A percentile compares a stretch with the other conserved stretches of the same genome.
Conservation (phyloP, 345 rosid genomes). For the Brassica carinata region DNA sequence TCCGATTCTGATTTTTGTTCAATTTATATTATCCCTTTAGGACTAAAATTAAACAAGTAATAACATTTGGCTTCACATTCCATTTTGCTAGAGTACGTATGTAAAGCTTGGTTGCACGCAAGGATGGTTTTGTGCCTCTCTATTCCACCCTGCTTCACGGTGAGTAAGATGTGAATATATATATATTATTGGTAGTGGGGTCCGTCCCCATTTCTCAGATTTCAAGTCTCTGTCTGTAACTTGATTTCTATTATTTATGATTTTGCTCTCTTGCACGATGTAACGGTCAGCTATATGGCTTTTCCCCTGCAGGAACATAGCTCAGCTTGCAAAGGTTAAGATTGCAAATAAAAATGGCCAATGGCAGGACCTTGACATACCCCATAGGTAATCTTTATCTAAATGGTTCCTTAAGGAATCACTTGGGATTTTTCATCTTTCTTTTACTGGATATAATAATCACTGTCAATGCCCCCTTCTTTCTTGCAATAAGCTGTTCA, state of each 20-base stretch:
- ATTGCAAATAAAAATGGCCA: slow-evolving; percentile 61
- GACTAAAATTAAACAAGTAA: background rate
- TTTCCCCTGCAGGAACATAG: slow-evolving; percentile 64
- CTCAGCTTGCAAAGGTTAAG: slow-evolving; percentile 84
- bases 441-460: background rate
- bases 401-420: slow-evolving; percentile 6
- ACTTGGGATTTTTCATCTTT: slow-evolving; percentile 1
- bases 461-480: background rate
- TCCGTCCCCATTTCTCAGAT: background rate
- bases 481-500: no score
- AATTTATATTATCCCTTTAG: background rate
- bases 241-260: background rate
- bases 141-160: slow-evolving; percentile 59
- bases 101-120: slow-evolving; percentile 90
- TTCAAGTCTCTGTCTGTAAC: background rate
- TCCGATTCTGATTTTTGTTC: background rate
- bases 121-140: slow-evolving; percentile 91
- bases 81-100: slow-evolving; percentile 62
- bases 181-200: no score
- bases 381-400: slow-evolving; percentile 41
- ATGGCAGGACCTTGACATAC: slow-evolving; percentile 76
- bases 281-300: slow-evolving; percentile 17
- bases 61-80: slow-evolving; percentile 19
- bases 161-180: slow-evolving; percentile 38
- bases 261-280: slow-evolving; percentile 1